Evolutionary conservation across 805 yeast genomes (phyloP).

Genomic region (Pichia paraexigua): DNA sequence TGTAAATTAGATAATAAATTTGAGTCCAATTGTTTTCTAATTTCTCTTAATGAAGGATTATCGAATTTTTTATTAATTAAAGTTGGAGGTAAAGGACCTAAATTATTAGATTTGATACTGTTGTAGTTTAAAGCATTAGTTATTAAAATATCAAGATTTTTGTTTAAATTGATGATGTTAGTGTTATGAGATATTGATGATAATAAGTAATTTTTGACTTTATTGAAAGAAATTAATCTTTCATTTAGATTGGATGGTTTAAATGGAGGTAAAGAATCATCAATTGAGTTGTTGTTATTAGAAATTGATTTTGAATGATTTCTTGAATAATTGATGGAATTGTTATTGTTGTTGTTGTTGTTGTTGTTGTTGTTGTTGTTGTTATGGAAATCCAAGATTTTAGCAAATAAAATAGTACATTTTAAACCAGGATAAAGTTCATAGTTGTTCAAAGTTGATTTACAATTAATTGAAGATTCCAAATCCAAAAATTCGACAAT

Average conservation of each 20-base stretch:
- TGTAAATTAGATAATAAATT: slow-evolving; percentile 48
- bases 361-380: background rate
- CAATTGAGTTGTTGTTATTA: background rate
- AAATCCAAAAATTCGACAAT: slow-evolving; percentile 65
- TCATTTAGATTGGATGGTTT: slow-evolving; percentile 18
- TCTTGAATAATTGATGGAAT: background rate
- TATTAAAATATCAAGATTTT: slow-evolving; percentile 31
- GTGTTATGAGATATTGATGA: too few relatives aligned
- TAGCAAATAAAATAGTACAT: slow-evolving; percentile 79
- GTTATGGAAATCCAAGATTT: slow-evolving; percentile 31
- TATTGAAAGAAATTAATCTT: slow-evolving; percentile 15
- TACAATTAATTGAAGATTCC: slow-evolving; percentile 74
- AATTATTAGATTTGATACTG: slow-evolving; percentile 39
- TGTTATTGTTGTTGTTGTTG: background rate
- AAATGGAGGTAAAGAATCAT: slow-evolving; percentile 3
- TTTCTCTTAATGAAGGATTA: slow-evolving; percentile 80
- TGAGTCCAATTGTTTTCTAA: slow-evolving; percentile 64
- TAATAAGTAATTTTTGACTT: slow-evolving; percentile 4
- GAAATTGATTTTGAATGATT: slow-evolving; percentile 1
- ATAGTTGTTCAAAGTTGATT: slow-evolving; percentile 69
- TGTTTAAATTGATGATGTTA: too few relatives aligned
- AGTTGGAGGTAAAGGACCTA: slow-evolving; percentile 76
- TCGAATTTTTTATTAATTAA: slow-evolving; percentile 64
- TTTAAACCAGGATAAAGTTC: slow-evolving; percentile 75
- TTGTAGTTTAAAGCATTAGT: slow-evolving; percentile 35